Percentiles rank a stretch among this genome's conserved stretches.
phyloP scores from a whole-genome alignment of 2,329 filamentous ascomycete genomes.

The Teratosphaeria nubilosa region DNA sequence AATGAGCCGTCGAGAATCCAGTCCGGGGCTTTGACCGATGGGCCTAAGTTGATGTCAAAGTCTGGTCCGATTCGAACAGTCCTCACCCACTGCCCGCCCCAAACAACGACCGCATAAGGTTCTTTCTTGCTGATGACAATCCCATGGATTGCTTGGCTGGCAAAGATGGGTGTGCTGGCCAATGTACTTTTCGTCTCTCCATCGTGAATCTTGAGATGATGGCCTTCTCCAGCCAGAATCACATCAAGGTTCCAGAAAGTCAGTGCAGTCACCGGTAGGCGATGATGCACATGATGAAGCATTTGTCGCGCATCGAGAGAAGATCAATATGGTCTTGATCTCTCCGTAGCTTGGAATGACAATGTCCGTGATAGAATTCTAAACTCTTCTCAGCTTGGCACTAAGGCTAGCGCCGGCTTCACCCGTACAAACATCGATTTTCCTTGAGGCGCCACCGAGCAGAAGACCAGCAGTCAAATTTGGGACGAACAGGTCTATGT shows the following conservation, averaged over 20 bases:
- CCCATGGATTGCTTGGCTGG: conserved; percentile 63
- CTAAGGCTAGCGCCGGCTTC: no score
- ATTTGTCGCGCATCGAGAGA: conserved; percentile 5
- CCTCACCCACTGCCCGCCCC: conserved; percentile 48
- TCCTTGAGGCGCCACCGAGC: no score
- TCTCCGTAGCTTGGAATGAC: neutral
- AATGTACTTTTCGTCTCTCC: conserved; percentile 14
- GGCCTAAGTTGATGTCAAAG: conserved; percentile 25
- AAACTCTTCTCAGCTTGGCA: no score
- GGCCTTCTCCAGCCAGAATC: conserved; percentile 35
- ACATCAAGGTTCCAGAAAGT: conserved; percentile 25
- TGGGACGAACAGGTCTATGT: no score
- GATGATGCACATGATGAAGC: conserved; percentile 23
- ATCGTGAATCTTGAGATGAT: conserved; percentile 31
- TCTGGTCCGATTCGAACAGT: neutral
- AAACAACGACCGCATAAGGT: conserved; percentile 41
- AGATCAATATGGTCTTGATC: neutral
- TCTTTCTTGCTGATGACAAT: conserved; percentile 39
- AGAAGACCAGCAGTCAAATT: no score
- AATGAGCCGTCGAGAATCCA: conserved; percentile 66
- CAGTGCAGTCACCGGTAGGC: conserved; percentile 36
- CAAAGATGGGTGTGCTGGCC: conserved; percentile 46
- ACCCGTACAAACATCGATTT: no score
- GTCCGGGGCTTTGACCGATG: conserved; percentile 48
- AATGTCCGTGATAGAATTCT: no score